A percentile compares a stretch with the other conserved stretches of the same genome.
phyloP scores from a whole-genome alignment of 2,329 filamentous ascomycete species.

The Hypocrella siamensis region DNA sequence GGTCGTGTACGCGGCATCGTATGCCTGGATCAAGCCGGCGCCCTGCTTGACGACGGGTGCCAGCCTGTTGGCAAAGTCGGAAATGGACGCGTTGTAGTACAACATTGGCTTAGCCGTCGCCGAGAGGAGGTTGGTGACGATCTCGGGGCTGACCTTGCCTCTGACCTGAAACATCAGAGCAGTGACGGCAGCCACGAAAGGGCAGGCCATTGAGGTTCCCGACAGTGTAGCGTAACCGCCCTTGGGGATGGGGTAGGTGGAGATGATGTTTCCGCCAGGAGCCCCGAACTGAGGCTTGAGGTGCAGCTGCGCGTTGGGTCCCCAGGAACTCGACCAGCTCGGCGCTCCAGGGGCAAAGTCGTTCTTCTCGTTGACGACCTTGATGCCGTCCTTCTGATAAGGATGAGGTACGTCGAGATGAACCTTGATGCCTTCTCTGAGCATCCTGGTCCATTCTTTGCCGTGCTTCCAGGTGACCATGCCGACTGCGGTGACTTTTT shows the following conservation, averaged over 20 bases:
- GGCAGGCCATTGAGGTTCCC: constrained; percentile 8
- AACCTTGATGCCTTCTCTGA: constrained; percentile 22
- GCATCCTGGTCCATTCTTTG: constrained; percentile 20
- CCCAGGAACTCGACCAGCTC: constrained; percentile 5
- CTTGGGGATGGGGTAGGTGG: constrained; percentile 4
- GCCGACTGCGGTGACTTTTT: constrained; percentile 12
- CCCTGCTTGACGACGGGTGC: constrained; percentile 35
- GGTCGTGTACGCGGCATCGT: constrained; percentile 32
- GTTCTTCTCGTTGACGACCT: not conserved
- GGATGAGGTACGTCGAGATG: constrained; percentile 16
- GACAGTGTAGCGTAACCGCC: constrained; percentile 5
- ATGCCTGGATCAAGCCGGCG: constrained; percentile 22
- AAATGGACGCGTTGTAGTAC: constrained; percentile 20
- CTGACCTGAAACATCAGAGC: constrained; percentile 19
- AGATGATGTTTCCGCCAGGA: constrained; percentile 8
- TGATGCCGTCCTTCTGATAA: not conserved
- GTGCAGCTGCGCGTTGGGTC: constrained; percentile 6
- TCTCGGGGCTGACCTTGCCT: constrained; percentile 25
- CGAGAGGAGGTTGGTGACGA: constrained; percentile 25
- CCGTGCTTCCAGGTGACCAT: constrained; percentile 26
- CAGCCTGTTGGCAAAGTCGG: constrained; percentile 12
- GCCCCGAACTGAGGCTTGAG: constrained; percentile 8
- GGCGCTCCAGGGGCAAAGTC: not conserved
- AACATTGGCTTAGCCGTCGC: constrained; percentile 24
- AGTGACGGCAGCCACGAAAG: constrained; percentile 5